phyloP scores from a whole-genome alignment of 495 filamentous ascomycete species.

The Tetracladium marchalianum region DNA sequence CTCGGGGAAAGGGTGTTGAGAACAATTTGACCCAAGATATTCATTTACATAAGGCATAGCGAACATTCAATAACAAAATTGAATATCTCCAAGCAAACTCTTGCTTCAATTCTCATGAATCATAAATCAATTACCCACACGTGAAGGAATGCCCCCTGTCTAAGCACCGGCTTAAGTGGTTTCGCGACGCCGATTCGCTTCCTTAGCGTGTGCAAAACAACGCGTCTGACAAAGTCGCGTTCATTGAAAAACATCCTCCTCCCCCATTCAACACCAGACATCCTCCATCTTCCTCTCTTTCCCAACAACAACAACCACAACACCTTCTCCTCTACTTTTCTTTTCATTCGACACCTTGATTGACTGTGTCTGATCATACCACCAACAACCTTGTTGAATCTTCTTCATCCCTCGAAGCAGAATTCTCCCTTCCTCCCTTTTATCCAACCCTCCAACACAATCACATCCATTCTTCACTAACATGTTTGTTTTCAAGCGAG shows the following conservation, averaged over 20 bases:
- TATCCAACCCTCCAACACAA: background rate
- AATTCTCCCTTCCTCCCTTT: conserved; percentile 2
- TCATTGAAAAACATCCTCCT: conserved; percentile 12
- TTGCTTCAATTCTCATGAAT: too few species aligned
- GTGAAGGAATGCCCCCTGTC: background rate
- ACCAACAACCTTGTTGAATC: background rate
- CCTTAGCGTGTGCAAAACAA: conserved; percentile 8
- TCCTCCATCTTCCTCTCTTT: background rate
- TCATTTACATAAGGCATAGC: too few species aligned
- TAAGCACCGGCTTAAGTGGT: conserved; percentile 15
- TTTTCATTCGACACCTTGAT: background rate
- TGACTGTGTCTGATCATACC: conserved; percentile 9
- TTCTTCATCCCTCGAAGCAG: conserved; percentile 1
- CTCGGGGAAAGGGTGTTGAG: too few species aligned
- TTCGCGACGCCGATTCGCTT: conserved; percentile 16
- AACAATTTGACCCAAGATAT: too few species aligned
- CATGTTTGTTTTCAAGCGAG: conserved; percentile 52
- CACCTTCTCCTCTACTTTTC: background rate
- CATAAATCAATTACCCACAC: too few species aligned
- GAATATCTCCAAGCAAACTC: too few species aligned
- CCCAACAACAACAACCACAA: conserved; percentile 6
- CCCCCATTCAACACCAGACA: conserved; percentile 3
- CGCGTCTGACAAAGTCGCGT: conserved; percentile 11
- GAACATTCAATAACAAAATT: too few species aligned
- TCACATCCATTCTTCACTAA: conserved; percentile 15